phyloP scores from a whole-genome alignment of 768 basidiomycete genomes.

The Pleurotus ostreatus region DNA sequence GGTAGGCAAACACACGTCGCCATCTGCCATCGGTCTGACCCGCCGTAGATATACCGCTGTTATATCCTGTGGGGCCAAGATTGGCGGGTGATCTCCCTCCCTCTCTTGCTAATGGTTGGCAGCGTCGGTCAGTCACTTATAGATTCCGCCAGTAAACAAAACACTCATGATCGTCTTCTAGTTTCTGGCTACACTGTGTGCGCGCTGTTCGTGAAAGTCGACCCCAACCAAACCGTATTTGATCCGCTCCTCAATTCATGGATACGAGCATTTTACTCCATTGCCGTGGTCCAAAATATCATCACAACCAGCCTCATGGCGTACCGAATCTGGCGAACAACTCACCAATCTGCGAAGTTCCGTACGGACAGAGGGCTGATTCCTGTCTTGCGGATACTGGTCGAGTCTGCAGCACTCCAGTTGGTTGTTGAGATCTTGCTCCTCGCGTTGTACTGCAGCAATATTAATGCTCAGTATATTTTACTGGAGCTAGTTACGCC shows the following conservation, averaged over 20 bases:
- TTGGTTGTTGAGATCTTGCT: conserved; percentile 14
- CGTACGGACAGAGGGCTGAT: conserved; percentile 11
- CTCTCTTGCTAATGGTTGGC: conserved; percentile 13
- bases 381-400: conserved; percentile 16
- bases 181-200: conserved; percentile 15
- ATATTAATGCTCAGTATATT: conserved; percentile 18
- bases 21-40: not conserved
- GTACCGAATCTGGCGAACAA: conserved; percentile 17
- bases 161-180: not conserved
- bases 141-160: no score
- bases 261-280: conserved; percentile 16
- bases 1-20: not conserved
- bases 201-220: conserved; percentile 11
- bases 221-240: conserved; percentile 12
- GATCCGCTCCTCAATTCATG: conserved; percentile 14
- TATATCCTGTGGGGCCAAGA: conserved; percentile 15
- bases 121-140: conserved; percentile 6
- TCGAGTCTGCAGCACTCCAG: conserved; percentile 17
- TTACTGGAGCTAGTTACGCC: conserved; percentile 13
- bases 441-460: conserved; percentile 13
- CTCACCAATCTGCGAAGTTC: conserved; percentile 6
- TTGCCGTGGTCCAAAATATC: conserved; percentile 18
- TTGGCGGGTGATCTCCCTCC: conserved; percentile 13
- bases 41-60: conserved; percentile 11
- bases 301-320: conserved; percentile 19